These are phyloP conservation scores for Nasturtium officinale DNA, from an alignment of 345 rosid genomes.

Conservation along the genomic window DNA sequence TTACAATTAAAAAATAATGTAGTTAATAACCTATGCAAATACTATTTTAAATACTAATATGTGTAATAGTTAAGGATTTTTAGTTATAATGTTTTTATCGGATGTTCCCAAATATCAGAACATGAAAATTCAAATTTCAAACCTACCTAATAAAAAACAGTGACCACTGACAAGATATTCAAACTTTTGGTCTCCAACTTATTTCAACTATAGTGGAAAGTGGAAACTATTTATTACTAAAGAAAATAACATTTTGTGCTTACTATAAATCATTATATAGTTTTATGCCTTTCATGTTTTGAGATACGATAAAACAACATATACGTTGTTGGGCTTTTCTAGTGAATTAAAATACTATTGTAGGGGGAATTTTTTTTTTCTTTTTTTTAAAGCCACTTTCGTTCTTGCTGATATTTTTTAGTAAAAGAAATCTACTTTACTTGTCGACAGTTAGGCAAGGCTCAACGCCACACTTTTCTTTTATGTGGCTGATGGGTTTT, in stretches of 20 bases:
- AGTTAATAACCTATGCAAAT: too few relatives aligned
- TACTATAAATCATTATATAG: background rate
- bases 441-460: slow-evolving; percentile 39
- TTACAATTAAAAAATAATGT: too few relatives aligned
- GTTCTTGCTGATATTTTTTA: slow-evolving; percentile 21
- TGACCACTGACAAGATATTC: slow-evolving; percentile 7
- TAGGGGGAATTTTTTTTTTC: too few relatives aligned
- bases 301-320: slow-evolving; percentile 12
- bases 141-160: slow-evolving; percentile 9
- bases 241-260: background rate
- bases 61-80: too few relatives aligned
- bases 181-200: slow-evolving; percentile 13
- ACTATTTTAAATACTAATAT: too few relatives aligned
- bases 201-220: slow-evolving; percentile 15
- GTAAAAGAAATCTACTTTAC: slow-evolving; percentile 35
- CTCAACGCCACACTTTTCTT: slow-evolving; percentile 1
- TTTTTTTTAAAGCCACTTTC: too few relatives aligned
- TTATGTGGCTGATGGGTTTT: background rate
- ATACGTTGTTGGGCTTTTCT: background rate
- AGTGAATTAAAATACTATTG: background rate
- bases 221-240: background rate
- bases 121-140: slow-evolving; percentile 21
- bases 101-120: slow-evolving; percentile 14
- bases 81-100: too few relatives aligned
- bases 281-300: background rate